Conservation (phyloP, 2,329 filamentous ascomycete species). For the Fusarium proliferatum region DNA sequence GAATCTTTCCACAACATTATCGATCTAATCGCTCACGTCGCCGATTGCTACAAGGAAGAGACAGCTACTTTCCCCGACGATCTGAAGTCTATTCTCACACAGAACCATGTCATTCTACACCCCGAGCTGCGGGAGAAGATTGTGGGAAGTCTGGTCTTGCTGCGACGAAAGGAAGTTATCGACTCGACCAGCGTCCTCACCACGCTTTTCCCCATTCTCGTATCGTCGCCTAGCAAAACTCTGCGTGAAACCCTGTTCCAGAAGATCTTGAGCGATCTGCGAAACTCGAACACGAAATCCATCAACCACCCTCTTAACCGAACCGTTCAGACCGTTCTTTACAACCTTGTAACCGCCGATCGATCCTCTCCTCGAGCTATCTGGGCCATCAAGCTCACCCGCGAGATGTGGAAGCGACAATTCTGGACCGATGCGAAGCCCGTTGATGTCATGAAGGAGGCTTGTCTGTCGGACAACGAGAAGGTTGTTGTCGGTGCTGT, state of each 20-base stretch:
- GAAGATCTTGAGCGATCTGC: conserved; percentile 92
- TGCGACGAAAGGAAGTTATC: conserved; percentile 91
- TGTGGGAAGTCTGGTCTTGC: conserved; percentile 86
- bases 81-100: conserved; percentile 80
- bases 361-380: conserved; percentile 85
- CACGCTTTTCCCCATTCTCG: conserved; percentile 92
- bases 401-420: conserved; percentile 96
- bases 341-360: conserved; percentile 90
- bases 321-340: conserved; percentile 91
- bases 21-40: conserved; percentile 92
- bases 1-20: conserved; percentile 91
- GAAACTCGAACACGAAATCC: conserved; percentile 85
- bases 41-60: conserved; percentile 89
- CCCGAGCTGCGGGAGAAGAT: conserved; percentile 92
- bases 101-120: conserved; percentile 86
- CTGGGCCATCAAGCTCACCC: conserved; percentile 95
- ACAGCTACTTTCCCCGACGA: conserved; percentile 82
- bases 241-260: conserved; percentile 84
- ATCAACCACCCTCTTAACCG: conserved; percentile 94
- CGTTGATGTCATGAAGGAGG: conserved; percentile 98
- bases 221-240: conserved; percentile 91
- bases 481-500: conserved; percentile 91
- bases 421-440: conserved; percentile 95
- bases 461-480: conserved; percentile 86
- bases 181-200: conserved; percentile 86